These are phyloP conservation scores for Vanderwaltozyma yarrowii DNA, from an alignment of 805 yeast species.

Conservation along the genomic window DNA sequence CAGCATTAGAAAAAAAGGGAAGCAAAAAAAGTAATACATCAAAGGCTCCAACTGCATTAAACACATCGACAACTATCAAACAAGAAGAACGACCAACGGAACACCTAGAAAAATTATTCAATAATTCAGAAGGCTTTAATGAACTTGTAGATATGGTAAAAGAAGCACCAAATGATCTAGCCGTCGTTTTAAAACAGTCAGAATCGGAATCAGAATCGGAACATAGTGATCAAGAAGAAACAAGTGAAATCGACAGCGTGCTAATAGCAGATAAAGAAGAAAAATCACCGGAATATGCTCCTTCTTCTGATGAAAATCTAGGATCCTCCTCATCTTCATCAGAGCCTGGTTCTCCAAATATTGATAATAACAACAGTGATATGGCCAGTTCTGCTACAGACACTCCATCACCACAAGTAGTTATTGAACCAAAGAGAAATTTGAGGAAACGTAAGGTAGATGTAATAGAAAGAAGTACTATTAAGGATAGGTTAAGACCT, in stretches of 20 bases:
- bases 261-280: neutral
- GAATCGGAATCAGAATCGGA: constrained; percentile 6
- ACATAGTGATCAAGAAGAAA: constrained; percentile 3
- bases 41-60: neutral
- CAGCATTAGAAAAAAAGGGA: constrained; percentile 4
- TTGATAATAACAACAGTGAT: neutral
- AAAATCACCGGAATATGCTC: constrained; percentile 1
- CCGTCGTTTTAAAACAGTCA: constrained; percentile 13
- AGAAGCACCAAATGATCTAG: constrained; percentile 22
- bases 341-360: neutral
- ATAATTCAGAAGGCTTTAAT: constrained; percentile 17
- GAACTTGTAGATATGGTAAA: constrained; percentile 22
- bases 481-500: constrained; percentile 12
- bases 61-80: neutral
- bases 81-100: constrained; percentile 4
- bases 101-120: constrained; percentile 20
- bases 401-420: neutral
- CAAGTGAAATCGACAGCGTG: neutral
- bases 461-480: neutral
- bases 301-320: constrained; percentile 1
- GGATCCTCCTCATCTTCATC: constrained; percentile 1
- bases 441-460: constrained; percentile 9
- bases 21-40: neutral
- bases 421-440: neutral
- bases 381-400: neutral